A percentile compares a stretch with the other conserved stretches of the same genome.
These are phyloP conservation scores for Termitomyces sp. DNA, from an alignment of 768 basidiomycete genomes.

Conservation along the genomic window DNA sequence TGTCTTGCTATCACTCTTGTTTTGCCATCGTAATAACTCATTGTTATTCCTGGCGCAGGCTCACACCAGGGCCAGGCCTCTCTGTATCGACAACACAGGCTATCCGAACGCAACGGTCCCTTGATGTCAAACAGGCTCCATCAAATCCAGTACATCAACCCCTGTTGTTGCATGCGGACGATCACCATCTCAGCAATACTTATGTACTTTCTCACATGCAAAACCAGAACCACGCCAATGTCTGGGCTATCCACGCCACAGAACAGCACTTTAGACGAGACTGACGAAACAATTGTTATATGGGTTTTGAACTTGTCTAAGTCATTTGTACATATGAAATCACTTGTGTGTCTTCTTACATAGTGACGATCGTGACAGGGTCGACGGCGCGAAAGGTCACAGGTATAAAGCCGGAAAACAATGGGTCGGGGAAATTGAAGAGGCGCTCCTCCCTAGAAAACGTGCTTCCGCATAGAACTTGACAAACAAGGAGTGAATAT, in stretches of 20 bases:
- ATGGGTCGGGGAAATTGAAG: not conserved
- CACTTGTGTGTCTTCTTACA: not conserved
- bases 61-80: not conserved
- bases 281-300: not conserved
- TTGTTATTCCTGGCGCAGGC: not conserved
- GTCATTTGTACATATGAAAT: not conserved
- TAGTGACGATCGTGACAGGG: conserved; percentile 1
- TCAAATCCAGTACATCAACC: conserved; percentile 12
- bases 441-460: not conserved
- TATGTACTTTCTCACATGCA: not conserved
- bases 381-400: not conserved
- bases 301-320: not conserved
- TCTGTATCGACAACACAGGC: not conserved
- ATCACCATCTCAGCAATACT: not conserved
- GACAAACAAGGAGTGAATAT: not conserved
- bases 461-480: not conserved
- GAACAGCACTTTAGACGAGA: not conserved
- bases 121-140: conserved; percentile 1
- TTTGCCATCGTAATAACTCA: not conserved
- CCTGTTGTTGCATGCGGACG: conserved; percentile 12
- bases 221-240: no score
- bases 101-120: conserved; percentile 7
- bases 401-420: not conserved
- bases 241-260: not conserved
- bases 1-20: not conserved